A percentile compares a stretch with the other conserved stretches of the same genome.
phyloP scores from a whole-genome alignment of 2,329 filamentous ascomycete genomes.

The Dothistroma septosporum region DNA sequence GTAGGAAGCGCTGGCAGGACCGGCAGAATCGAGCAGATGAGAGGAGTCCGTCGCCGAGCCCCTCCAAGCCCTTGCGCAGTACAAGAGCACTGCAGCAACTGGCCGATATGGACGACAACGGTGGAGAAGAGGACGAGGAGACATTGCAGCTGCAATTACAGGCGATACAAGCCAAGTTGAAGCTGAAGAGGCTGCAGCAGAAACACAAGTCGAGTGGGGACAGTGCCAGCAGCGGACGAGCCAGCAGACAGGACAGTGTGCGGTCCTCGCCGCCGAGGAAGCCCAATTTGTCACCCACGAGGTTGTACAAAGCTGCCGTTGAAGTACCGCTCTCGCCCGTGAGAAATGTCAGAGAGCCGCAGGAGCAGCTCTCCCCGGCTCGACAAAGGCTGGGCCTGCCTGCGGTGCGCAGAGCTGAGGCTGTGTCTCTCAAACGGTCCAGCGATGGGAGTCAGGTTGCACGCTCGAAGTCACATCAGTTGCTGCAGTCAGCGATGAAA shows the following conservation, averaged over 20 bases:
- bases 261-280: slow-evolving; percentile 4
- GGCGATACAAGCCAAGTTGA: slow-evolving; percentile 82
- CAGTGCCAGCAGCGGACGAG: background rate
- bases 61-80: slow-evolving; percentile 33
- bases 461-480: slow-evolving; percentile 16
- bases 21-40: slow-evolving; percentile 53
- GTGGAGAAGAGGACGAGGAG: slow-evolving; percentile 66
- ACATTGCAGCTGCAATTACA: slow-evolving; percentile 79
- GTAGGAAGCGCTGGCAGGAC: slow-evolving; percentile 69
- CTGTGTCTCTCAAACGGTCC: slow-evolving; percentile 78
- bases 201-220: slow-evolving; percentile 23
- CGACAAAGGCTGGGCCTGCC: slow-evolving; percentile 81
- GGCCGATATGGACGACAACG: slow-evolving; percentile 25
- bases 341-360: slow-evolving; percentile 45
- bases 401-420: slow-evolving; percentile 73
- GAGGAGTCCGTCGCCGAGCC: slow-evolving; percentile 55
- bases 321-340: slow-evolving; percentile 74
- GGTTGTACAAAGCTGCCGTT: slow-evolving; percentile 40
- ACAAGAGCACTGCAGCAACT: slow-evolving; percentile 29
- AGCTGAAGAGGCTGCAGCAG: slow-evolving; percentile 72
- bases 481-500: slow-evolving; percentile 8
- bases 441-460: slow-evolving; percentile 31
- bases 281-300: slow-evolving; percentile 20
- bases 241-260: slow-evolving; percentile 1
- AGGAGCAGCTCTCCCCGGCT: slow-evolving; percentile 68